A percentile compares a stretch with the other conserved stretches of the same genome.
phyloP scores from a whole-genome alignment of 352 stramenopile genomes.

The Phytophthora parvispora region DNA sequence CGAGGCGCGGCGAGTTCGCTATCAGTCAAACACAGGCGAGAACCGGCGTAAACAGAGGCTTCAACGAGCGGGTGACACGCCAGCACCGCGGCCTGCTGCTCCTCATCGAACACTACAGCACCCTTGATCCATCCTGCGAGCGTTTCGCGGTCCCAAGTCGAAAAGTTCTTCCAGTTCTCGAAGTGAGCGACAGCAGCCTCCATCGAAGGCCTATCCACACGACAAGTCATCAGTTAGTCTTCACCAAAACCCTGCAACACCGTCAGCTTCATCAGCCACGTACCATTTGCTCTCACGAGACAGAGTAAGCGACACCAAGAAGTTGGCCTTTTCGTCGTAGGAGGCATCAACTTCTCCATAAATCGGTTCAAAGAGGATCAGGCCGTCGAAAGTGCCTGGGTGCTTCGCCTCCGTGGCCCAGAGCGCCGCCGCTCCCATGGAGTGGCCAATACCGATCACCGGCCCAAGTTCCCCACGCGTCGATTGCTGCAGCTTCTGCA shows the following conservation, averaged over 20 bases:
- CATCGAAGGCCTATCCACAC: constrained; percentile 26
- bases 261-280: not conserved
- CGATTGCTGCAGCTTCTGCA: constrained; percentile 22
- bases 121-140: constrained; percentile 44
- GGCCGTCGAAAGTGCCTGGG: constrained; percentile 55
- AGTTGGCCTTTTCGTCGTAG: constrained; percentile 32
- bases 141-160: constrained; percentile 51
- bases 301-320: constrained; percentile 46
- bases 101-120: constrained; percentile 44
- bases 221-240: not conserved
- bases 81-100: constrained; percentile 27
- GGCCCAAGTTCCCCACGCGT: constrained; percentile 4
- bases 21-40: constrained; percentile 27
- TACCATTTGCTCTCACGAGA: constrained; percentile 49
- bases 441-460: constrained; percentile 51
- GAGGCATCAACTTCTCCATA: constrained; percentile 29
- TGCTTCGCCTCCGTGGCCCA: constrained; percentile 49
- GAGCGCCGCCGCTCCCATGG: constrained; percentile 51
- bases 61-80: constrained; percentile 53
- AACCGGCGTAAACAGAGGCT: constrained; percentile 43
- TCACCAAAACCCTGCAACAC: not conserved
- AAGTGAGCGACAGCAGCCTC: constrained; percentile 36
- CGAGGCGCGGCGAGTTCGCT: constrained; percentile 37
- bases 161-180: constrained; percentile 44
- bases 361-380: constrained; percentile 61